Base-by-base conservation (phyloP, 129 eudicot genomes). In the Tagetes erecta region DNA sequence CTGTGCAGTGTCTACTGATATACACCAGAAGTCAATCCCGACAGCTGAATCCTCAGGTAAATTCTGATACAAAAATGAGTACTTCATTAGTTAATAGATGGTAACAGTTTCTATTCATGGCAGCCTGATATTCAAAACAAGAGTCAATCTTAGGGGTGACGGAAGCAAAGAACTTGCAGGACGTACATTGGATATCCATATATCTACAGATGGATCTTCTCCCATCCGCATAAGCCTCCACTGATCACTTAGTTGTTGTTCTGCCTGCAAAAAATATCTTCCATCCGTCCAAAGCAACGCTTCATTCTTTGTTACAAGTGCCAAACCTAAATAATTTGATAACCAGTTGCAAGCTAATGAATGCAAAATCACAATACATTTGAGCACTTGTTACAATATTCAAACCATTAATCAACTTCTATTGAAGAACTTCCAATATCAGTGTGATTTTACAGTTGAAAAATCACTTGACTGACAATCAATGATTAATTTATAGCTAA, bases 281-380 rank as follows among this genome's bases (percentile, higher is more conserved):
- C 99, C 99, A 87, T 95, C 99, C 60, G 99, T 95, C 99, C 99
- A 95, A 67, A 95, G 83, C 57, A 86, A 84, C 57, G 99, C 99
- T 81, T 95, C 97, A 71, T 91, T 83, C 84, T 66, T 83, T 20
- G 96, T 91, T 76, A 95, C 49, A 67, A 95, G 94, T 13, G 97
- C 97, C 88, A 95, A 79, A 55, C 98, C 98, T 94, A 75, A 41
- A 70, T 40, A 66, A 49, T 49, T 65, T 60, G 41, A 46, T 66
- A 49, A 67, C 68, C 35, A 80, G 67, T 75, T 52, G 49, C 64
- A 8, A 35, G 75, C 46, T n/a, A 53, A n/a, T 52, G 37, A 52
- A 14, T 70, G 51, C 38, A 70, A 52, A 70, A 52, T 52, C 75
- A 50, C 36, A 33, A 10, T 39, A 10, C 55, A 72, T 33, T 30